Evolutionary conservation across 805 yeast genomes (phyloP).

Genomic region (Kazachstania psychrophila): DNA sequence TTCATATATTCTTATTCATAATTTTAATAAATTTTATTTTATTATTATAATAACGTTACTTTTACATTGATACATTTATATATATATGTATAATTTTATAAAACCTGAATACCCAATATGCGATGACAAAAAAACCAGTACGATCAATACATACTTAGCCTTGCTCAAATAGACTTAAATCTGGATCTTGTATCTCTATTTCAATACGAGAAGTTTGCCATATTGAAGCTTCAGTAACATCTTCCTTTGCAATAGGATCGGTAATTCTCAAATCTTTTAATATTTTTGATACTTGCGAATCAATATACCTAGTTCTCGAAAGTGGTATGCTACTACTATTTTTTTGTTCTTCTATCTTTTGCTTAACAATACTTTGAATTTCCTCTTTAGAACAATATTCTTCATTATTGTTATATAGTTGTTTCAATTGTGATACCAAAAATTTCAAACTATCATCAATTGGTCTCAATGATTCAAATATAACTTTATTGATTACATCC

Average conservation of each 20-base stretch:
- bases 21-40: too few species aligned
- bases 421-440: conserved; percentile 17
- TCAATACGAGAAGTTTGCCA: too few species aligned
- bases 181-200: conserved; percentile 5
- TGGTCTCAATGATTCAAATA: conserved; percentile 20
- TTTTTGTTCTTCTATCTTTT: neutral
- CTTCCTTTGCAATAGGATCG: neutral
- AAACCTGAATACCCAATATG: too few species aligned
- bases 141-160: too few species aligned
- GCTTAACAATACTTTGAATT: conserved; percentile 5
- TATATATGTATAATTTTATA: too few species aligned
- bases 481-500: conserved; percentile 6
- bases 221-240: neutral
- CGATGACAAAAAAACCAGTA: too few species aligned
- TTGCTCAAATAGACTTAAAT: conserved; percentile 3
- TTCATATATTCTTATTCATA: too few species aligned
- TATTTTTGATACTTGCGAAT: conserved; percentile 2
- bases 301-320: conserved; percentile 8
- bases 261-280: neutral
- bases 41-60: too few species aligned
- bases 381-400: conserved; percentile 21
- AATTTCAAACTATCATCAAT: conserved; percentile 23
- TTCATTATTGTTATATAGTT: conserved; percentile 21
- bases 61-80: too few species aligned
- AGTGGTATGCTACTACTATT: neutral